Conservation (phyloP, 345 rosid species). For the Geranium rotundifolium region DNA sequence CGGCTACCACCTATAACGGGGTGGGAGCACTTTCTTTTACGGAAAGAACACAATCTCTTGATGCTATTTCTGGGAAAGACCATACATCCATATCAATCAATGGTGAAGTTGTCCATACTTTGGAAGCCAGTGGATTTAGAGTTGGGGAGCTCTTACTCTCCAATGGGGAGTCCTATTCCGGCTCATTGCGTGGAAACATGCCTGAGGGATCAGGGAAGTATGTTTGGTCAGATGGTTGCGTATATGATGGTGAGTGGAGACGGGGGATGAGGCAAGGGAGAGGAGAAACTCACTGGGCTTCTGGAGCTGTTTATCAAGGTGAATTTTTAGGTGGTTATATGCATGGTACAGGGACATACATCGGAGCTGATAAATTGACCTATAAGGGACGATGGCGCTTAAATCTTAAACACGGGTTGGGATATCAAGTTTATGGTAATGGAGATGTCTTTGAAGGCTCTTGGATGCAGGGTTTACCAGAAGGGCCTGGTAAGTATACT, state of each 20-base stretch:
- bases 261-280: constrained; percentile 77
- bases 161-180: constrained; percentile 63
- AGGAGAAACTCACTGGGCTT: constrained; percentile 68
- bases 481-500: constrained; percentile 87
- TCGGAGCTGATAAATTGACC: constrained; percentile 35
- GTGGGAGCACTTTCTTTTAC: constrained; percentile 39
- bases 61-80: constrained; percentile 33
- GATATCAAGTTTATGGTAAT: constrained; percentile 63
- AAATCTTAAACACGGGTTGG: constrained; percentile 86
- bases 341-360: constrained; percentile 66
- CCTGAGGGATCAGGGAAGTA: constrained; percentile 85
- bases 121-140: constrained; percentile 53
- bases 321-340: constrained; percentile 87
- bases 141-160: constrained; percentile 49
- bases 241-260: constrained; percentile 90
- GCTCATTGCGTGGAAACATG: constrained; percentile 61
- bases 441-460: constrained; percentile 84
- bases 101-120: constrained; percentile 39
- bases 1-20: constrained; percentile 34
- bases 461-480: constrained; percentile 81
- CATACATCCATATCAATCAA: constrained; percentile 24
- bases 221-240: constrained; percentile 70
- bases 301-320: constrained; percentile 72
- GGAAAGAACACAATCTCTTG: constrained; percentile 76
- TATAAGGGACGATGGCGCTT: constrained; percentile 86